A percentile compares a stretch with the other conserved stretches of the same genome.
Evolutionary conservation across 2,329 filamentous ascomycete genomes (phyloP).

Genomic region (Mollisia scopiformis): DNA sequence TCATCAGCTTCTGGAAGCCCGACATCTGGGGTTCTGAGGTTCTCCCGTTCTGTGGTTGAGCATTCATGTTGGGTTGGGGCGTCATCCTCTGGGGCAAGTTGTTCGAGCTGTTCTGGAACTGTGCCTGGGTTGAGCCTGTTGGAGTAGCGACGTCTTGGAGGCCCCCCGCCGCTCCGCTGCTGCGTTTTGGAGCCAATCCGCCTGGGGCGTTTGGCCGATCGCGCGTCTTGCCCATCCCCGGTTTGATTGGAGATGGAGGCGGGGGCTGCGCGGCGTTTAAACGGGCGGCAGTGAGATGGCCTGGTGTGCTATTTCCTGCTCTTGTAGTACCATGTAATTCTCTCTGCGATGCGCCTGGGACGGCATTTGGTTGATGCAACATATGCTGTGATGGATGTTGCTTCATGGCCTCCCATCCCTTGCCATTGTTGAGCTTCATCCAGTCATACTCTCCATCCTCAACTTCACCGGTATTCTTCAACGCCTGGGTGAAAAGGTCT

Average conservation of each 20-base stretch:
- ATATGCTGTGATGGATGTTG: constrained; percentile 69
- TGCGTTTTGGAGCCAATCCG: constrained; percentile 74
- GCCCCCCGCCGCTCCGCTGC: constrained; percentile 70
- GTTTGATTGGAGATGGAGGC: constrained; percentile 82
- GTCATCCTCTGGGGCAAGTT: constrained; percentile 73
- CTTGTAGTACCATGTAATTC: constrained; percentile 78
- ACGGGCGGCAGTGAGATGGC: constrained; percentile 75
- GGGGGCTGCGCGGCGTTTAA: constrained; percentile 94
- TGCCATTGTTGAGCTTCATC: constrained; percentile 95
- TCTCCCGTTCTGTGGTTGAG: constrained; percentile 57
- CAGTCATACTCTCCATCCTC: constrained; percentile 99
- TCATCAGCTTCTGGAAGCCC: constrained; percentile 91
- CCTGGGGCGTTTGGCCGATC: constrained; percentile 78
- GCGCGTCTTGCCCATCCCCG: constrained; percentile 71
- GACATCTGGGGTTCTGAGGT: constrained; percentile 73
- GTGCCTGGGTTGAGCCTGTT: constrained; percentile 89
- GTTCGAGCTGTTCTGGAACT: constrained; percentile 94
- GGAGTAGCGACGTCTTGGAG: constrained; percentile 80
- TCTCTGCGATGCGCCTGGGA: constrained; percentile 81
- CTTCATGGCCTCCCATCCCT: constrained; percentile 87
- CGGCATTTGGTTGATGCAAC: constrained; percentile 76
- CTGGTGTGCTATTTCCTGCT: constrained; percentile 59
- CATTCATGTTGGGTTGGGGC: constrained; percentile 61
- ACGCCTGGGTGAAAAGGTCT: constrained; percentile 92
- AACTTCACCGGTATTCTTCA: constrained; percentile 92